Conservation (phyloP, 2,329 filamentous ascomycete species). For the Penicillium freii region DNA sequence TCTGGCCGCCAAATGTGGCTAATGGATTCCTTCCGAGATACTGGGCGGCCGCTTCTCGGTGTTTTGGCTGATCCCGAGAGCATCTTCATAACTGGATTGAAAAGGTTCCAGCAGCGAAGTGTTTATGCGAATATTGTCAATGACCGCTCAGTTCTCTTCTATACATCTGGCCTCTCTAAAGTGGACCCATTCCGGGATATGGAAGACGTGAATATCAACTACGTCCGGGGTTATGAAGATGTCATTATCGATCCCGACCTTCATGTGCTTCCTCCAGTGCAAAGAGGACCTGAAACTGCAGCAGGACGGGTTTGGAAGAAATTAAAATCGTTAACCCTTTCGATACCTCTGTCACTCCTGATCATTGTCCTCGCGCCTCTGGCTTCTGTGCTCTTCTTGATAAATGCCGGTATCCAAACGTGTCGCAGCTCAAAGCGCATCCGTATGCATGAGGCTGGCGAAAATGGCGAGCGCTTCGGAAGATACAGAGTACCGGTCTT, state of each 20-base stretch:
- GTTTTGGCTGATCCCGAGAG: slow-evolving; percentile 79
- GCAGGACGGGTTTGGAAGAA: slow-evolving; percentile 37
- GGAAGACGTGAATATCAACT: slow-evolving; percentile 68
- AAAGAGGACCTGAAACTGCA: slow-evolving; percentile 18
- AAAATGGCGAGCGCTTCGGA: slow-evolving; percentile 64
- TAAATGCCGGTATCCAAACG: slow-evolving; percentile 75
- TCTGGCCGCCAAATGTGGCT: slow-evolving; percentile 86
- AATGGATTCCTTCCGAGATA: slow-evolving; percentile 81
- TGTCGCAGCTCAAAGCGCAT: slow-evolving; percentile 73
- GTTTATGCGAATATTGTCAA: slow-evolving; percentile 87
- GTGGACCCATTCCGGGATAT: slow-evolving; percentile 73
- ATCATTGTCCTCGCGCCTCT: slow-evolving; percentile 72
- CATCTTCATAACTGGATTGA: slow-evolving; percentile 79
- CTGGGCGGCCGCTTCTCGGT: slow-evolving; percentile 73
- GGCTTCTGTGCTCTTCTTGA: slow-evolving; percentile 66
- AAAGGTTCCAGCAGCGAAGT: slow-evolving; percentile 70
- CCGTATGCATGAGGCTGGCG: slow-evolving; percentile 68
- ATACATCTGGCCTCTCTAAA: slow-evolving; percentile 74
- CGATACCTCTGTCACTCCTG: slow-evolving; percentile 63
- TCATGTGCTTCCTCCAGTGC: slow-evolving; percentile 31
- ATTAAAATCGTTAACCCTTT: slow-evolving; percentile 45
- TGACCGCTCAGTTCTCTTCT: slow-evolving; percentile 77
- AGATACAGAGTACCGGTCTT: slow-evolving; percentile 74
- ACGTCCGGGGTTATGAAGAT: slow-evolving; percentile 68
- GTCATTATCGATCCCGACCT: slow-evolving; percentile 65